phyloP scores from a whole-genome alignment of 2,329 filamentous ascomycete species.

The Fusarium verticillioides region DNA sequence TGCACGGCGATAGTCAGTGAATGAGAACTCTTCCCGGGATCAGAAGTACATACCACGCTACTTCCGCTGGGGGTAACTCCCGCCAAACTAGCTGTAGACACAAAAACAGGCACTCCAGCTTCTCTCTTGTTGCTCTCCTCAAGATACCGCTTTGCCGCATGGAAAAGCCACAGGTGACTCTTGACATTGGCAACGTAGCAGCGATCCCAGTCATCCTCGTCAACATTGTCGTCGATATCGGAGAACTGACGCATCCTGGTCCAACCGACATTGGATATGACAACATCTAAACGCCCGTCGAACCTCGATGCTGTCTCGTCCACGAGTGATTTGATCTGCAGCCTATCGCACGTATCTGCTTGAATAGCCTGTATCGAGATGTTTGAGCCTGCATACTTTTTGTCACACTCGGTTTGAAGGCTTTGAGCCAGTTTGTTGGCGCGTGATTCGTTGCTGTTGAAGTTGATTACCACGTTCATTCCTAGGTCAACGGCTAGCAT shows the following conservation, averaged over 20 bases:
- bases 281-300: constrained; percentile 72
- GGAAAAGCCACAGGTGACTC: constrained; percentile 68
- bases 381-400: not conserved
- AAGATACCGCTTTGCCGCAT: constrained; percentile 56
- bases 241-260: constrained; percentile 58
- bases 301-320: constrained; percentile 67
- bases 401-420: constrained; percentile 52
- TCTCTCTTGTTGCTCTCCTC: constrained; percentile 65
- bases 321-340: constrained; percentile 56
- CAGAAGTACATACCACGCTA: constrained; percentile 56
- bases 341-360: constrained; percentile 61
- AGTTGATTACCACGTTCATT: constrained; percentile 79
- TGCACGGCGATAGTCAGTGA: constrained; percentile 29
- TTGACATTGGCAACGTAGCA: constrained; percentile 73
- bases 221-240: constrained; percentile 63
- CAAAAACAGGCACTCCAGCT: constrained; percentile 61
- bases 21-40: not conserved
- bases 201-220: constrained; percentile 68
- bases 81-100: constrained; percentile 72
- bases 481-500: constrained; percentile 73
- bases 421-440: constrained; percentile 69
- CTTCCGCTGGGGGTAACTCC: constrained; percentile 73
- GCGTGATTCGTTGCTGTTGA: constrained; percentile 68
- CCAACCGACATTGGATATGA: constrained; percentile 79
- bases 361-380: constrained; percentile 56